Base-by-base conservation (phyloP, 306 rosid genomes). In the Cicer chorassanicum region DNA sequence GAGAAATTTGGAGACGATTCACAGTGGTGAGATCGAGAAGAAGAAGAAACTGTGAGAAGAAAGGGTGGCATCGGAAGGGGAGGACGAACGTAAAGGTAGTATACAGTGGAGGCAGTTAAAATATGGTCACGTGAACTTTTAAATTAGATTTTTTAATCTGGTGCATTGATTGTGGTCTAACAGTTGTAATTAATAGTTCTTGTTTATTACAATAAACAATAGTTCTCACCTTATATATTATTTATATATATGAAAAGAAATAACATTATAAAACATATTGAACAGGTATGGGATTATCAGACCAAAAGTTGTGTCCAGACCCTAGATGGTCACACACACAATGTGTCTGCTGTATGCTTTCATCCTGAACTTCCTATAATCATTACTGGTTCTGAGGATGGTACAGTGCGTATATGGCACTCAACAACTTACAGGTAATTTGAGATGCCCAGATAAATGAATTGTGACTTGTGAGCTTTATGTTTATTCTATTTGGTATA, bases 221-320 rank as follows among this genome's bases (percentile, higher is more conserved):
- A 57, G 15, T 24, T 57, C 9, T 51, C 24, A 15, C 57, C 8
- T 7, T 9, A 34, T 60, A 34, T 43, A 60, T 60, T 40, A 7
- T 64, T 7, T 62, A 41, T 39, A 18, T 18, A 18, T 63, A 29
- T 85, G 95, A 39, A 75, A 76, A 19, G 74, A 67, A 75, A 65
- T 74, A 79, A 50, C 65, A 61, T 65, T 51, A 14, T 70, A 44
- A 45, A 65, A 68, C 50, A 65, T 70, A 16, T 82, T 87, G 51
- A 75, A 18, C 87, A 95, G 99, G 97, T 95, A 61, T 95, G 99
- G 99, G 99, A 95, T 80, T 95, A 95, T 84, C 99, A 95, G 87
- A 95, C 98, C 65, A 95, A 92, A 84, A 85, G 98, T 85, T 95
- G 99, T 85, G 99, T 95, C 85, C 99, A 95, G 89, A 95, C 99